These are phyloP conservation scores for Coffea eugenioides DNA, from an alignment of 257 asterid genomes.

Conservation along the genomic window DNA sequence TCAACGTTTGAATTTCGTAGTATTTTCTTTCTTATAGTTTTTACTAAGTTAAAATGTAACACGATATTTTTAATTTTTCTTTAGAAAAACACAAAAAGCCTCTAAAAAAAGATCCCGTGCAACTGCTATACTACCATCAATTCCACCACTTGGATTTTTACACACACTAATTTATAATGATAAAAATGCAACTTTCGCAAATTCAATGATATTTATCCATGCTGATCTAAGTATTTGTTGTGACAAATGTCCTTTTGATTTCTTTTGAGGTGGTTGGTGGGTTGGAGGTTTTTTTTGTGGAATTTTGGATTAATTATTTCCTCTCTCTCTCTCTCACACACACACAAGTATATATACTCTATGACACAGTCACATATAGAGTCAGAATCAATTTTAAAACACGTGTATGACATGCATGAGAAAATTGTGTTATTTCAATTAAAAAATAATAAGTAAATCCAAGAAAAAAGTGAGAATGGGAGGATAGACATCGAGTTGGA, in stretches of 20 bases:
- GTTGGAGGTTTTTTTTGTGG: not conserved
- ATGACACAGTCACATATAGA: not conserved
- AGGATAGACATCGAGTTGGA: not conserved
- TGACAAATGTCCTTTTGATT: not conserved
- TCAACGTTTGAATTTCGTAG: not conserved
- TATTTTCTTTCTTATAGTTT: not conserved
- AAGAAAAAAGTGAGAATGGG: not conserved
- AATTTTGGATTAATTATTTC: no score
- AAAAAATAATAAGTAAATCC: not conserved
- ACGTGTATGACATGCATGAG: constrained; percentile 8
- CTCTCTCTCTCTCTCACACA: no score
- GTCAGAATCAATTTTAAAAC: not conserved
- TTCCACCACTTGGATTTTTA: not conserved
- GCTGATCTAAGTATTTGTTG: not conserved
- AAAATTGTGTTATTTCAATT: not conserved
- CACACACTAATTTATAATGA: not conserved
- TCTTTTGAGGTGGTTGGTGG: not conserved
- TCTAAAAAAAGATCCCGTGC: not conserved
- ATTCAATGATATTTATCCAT: not conserved
- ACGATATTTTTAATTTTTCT: no score
- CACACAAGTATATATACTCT: no score
- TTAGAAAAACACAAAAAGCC: not conserved
- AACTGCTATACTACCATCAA: not conserved
- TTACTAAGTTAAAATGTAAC: no score
- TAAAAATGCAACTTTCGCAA: not conserved